Evolutionary conservation across 2,329 filamentous ascomycete species (phyloP), one percentile per base, ranked within the genome.

Genomic region (Ambrosiella beaveri): DNA sequence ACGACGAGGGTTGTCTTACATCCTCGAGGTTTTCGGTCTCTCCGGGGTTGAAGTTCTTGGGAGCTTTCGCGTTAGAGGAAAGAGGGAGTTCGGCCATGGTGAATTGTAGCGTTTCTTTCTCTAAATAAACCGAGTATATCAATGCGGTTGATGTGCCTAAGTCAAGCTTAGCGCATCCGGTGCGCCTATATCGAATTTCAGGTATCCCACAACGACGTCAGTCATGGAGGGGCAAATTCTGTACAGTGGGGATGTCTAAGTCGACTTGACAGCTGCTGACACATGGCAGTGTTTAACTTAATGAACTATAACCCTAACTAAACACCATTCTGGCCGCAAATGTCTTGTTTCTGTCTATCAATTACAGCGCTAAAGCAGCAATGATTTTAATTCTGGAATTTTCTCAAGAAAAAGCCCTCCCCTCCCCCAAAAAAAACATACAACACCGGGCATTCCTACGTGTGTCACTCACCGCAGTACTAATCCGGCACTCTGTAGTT

Each of bases 1-100:
- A 19, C 27, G n/a, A 49, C 11, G 7, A 12, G 11, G 12, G 15
- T 11, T 40, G 15, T 56, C 84, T 64, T 65, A 78, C 76, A 69
- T 78, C 75, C 65, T 78, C 75, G 65, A 77, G 72, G 66, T 79
- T 79, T 60, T 71, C 68, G 56, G 76, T 75, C 52, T 77, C 69
- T 65, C 82, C 68, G 69, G 81, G 68, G 69, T 84, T 69, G 70
- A 85, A 79, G 37, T 50, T 51, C 55, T 60, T 57, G 37, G 59
- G 59, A 36, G 59, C 56, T 37, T 49, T 36, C 35, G 50, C 45
- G 47, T 50, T 50, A 17, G 59, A 60, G 13, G 51, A 39, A 39
- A 57, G 50, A 12, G 56, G 56, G 11, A 60, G 41, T 50, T 60
- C 59, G 36, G 59, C 50, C 59, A 60, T 60, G n/a, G 12, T 60